Evolutionary conservation across 441 rosid genomes (phyloP), one percentile per base, ranked within the genome.

Genomic region (Populus hybrid): DNA sequence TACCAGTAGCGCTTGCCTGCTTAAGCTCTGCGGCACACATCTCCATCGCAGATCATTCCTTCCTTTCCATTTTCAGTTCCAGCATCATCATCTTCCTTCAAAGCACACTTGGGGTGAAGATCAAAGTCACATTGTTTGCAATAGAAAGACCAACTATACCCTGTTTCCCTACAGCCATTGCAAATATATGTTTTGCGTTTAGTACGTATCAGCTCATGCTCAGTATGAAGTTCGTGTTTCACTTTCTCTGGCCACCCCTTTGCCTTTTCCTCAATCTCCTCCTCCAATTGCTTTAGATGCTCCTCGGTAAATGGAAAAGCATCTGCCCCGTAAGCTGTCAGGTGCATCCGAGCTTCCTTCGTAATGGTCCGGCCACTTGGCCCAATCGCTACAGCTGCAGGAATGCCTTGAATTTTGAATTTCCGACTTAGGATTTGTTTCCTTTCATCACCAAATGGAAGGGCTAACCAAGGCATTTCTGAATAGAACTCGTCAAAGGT

Each of bases 391-490:
- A 26, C 26, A 26, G 26, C 26, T 26, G 26, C 26, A 26, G 26
- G 26, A 26, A 26, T 26, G 26, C 26, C 26, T 26, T 26, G 26
- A 26, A 26, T 26, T 26, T 26, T 26, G 26, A 26, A 26, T 26
- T 26, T 26, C 26, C 26, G 26, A 26, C 26, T 26, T 0, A 26
- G 26, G 26, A 26, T 26, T 26, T 26, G 26, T 26, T 26, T 26
- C 26, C 26, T 26, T 26, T 0, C 26, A 40, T 85, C 84, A 3
- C 82, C 79, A 63, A 84, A 86, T 23, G 88, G 90, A 59, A 85
- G 75, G 5, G 87, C 78, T 26, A 87, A 50, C 87, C 88, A 87
- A 0, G 90, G 86, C 90, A 87, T 87, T 68, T 76, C 77, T 6
- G 88, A 76, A 42, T 83, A 82, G 76, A 73, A 82, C 21, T 36